Conservation (phyloP, 2,329 filamentous ascomycete genomes). For the Trichoderma sp. region DNA sequence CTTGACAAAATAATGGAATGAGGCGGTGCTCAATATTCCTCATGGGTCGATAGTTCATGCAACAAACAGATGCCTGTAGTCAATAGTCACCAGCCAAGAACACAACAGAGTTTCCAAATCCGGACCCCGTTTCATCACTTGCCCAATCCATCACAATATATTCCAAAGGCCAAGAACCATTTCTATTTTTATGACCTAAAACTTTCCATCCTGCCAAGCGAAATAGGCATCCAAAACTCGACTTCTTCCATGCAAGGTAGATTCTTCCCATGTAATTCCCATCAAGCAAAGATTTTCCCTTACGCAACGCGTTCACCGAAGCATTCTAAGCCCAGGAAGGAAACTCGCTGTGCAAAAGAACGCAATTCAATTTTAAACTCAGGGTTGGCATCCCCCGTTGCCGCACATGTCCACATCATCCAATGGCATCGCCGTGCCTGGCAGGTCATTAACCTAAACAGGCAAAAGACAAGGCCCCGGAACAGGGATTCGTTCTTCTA, state of each 20-base stretch:
- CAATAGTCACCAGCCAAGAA: background rate
- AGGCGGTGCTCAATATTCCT: background rate
- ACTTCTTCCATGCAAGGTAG: background rate
- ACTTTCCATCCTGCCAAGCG: background rate
- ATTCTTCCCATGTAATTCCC: no score
- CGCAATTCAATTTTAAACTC: conserved; percentile 6
- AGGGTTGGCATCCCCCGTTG: background rate
- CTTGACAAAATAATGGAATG: background rate
- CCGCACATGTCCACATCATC: background rate
- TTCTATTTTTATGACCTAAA: background rate
- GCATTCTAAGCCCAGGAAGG: background rate
- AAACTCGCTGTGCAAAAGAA: background rate
- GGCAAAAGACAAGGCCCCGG: background rate
- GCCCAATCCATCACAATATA: background rate
- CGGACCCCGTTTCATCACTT: background rate
- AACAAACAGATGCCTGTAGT: background rate
- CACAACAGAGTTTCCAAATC: background rate
- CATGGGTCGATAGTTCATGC: background rate
- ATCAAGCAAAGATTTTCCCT: background rate
- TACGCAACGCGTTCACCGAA: background rate
- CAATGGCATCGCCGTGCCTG: conserved; percentile 11
- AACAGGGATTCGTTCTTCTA: background rate
- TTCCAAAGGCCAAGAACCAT: background rate
- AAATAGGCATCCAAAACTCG: background rate
- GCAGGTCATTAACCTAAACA: conserved; percentile 3